These are phyloP conservation scores for Fusarium haematococcum DNA, from an alignment of 2,329 filamentous ascomycete genomes.

Conservation along the genomic window DNA sequence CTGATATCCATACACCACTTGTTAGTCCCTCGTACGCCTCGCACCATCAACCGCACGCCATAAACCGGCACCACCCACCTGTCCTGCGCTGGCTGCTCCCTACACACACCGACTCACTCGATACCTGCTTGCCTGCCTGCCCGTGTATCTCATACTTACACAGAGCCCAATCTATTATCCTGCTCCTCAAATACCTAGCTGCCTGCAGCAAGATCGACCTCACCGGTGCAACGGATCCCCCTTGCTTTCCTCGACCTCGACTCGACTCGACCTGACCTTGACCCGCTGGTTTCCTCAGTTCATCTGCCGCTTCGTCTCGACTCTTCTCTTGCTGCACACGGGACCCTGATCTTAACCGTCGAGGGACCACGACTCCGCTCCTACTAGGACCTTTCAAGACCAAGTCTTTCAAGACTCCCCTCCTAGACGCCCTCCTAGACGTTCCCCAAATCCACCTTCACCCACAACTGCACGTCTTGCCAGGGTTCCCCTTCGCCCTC, in stretches of 20 bases:
- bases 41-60: slow-evolving; percentile 38
- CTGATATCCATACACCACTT: slow-evolving; percentile 38
- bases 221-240: slow-evolving; percentile 36
- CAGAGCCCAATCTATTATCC: slow-evolving; percentile 15
- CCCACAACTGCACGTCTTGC: slow-evolving; percentile 40
- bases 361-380: slow-evolving; percentile 29
- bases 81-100: neutral
- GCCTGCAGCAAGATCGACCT: slow-evolving; percentile 39
- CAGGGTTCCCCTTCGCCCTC: slow-evolving; percentile 29
- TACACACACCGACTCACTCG: slow-evolving; percentile 40
- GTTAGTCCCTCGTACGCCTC: slow-evolving; percentile 21
- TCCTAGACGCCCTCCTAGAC: slow-evolving; percentile 24
- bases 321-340: neutral
- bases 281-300: slow-evolving; percentile 15
- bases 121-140: slow-evolving; percentile 21
- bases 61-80: slow-evolving; percentile 41
- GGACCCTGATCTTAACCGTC: slow-evolving; percentile 25
- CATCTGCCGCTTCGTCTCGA: slow-evolving; percentile 1
- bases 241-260: slow-evolving; percentile 20
- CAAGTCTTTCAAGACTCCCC: slow-evolving; percentile 30
- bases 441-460: slow-evolving; percentile 42
- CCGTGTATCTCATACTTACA: slow-evolving; percentile 28
- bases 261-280: slow-evolving; percentile 7
- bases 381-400: slow-evolving; percentile 39
- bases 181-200: slow-evolving; percentile 17